phyloP scores from a whole-genome alignment of 331 rosid species.

The Pyrus hybrid region DNA sequence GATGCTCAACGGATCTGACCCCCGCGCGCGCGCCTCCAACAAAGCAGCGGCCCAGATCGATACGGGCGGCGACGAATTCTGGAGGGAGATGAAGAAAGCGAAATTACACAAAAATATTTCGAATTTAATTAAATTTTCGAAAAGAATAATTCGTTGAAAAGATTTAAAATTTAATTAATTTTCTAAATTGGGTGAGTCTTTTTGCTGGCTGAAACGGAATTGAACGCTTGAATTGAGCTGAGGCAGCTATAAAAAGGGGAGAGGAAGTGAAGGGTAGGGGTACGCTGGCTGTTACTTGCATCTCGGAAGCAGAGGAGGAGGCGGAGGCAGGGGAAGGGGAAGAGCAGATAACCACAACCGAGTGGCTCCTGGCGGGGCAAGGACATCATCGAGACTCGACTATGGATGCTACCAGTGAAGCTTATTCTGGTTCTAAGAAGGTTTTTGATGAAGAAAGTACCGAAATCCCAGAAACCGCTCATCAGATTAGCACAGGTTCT shows the following conservation, averaged over 20 bases:
- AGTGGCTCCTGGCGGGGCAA: neutral
- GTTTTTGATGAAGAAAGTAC: conserved; percentile 21
- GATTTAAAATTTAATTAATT: neutral
- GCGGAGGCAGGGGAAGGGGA: neutral
- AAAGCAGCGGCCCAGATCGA: neutral
- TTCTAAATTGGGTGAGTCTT: neutral
- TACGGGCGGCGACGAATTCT: neutral
- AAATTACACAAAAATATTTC: neutral
- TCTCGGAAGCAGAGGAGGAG: neutral
- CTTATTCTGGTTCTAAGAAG: conserved; percentile 13
- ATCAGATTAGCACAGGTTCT: conserved; percentile 74
- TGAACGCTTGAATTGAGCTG: neutral
- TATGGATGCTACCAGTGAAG: neutral
- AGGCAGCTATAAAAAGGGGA: neutral
- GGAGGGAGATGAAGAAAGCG: neutral
- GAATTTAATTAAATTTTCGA: neutral
- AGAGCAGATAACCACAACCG: neutral
- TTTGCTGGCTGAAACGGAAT: neutral
- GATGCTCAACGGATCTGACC: neutral
- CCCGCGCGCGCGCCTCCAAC: neutral
- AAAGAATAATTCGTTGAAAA: neutral
- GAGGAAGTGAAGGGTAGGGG: neutral
- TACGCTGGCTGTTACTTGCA: conserved; percentile 19
- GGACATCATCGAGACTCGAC: neutral
- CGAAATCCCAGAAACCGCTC: conserved; percentile 67